Evolutionary conservation across 176 grass and related monocot genomes (phyloP).

Genomic region (Carex littledalei): DNA sequence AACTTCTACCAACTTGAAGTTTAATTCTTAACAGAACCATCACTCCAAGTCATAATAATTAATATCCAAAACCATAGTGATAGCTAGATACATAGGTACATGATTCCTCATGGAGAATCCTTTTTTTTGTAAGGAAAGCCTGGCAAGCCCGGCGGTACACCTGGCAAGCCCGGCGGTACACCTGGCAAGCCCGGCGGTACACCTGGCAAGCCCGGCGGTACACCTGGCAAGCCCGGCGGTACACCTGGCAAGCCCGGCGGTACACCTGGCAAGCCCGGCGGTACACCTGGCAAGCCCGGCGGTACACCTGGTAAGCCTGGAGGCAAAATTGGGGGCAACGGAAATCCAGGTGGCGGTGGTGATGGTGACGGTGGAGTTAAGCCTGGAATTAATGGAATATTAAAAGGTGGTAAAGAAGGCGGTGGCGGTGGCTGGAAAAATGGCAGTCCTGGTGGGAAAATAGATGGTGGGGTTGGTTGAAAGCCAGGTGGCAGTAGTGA

Average conservation of each 20-base stretch:
- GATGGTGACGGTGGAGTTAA: background rate
- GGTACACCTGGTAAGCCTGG: background rate
- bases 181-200: background rate
- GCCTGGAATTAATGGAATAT: background rate
- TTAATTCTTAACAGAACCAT: background rate
- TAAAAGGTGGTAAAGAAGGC: background rate
- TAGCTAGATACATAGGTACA: background rate
- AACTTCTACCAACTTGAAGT: too few relatives aligned
- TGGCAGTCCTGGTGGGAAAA: conserved; percentile 18
- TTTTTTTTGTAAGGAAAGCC: conserved; percentile 8
- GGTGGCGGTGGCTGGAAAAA: background rate
- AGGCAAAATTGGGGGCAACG: conserved; percentile 2
- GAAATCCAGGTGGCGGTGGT: background rate
- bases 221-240: background rate
- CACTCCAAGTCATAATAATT: background rate
- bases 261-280: background rate
- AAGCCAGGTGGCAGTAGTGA: background rate
- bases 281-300: too few relatives aligned
- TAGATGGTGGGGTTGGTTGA: background rate
- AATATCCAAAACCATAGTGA: background rate
- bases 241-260: background rate
- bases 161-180: conserved; percentile 9
- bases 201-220: too few relatives aligned
- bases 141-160: background rate
- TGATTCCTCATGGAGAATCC: conserved; percentile 1